phyloP scores from a whole-genome alignment of 768 basidiomycete genomes.

The Phylloporus arenicola region DNA sequence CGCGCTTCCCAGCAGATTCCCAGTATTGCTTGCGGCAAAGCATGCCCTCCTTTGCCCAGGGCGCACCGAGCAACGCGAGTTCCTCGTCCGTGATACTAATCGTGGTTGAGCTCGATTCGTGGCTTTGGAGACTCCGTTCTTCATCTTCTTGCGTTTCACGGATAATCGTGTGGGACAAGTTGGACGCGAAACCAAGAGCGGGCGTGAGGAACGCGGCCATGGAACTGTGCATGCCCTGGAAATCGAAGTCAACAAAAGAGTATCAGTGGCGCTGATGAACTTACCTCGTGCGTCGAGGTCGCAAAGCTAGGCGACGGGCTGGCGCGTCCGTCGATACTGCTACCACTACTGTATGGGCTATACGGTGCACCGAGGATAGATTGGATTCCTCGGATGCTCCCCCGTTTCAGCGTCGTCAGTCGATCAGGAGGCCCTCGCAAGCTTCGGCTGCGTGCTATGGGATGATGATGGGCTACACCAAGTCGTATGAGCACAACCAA shows the following conservation, averaged over 20 bases:
- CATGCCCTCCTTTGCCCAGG: constrained; percentile 99
- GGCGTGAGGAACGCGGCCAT: constrained; percentile 71
- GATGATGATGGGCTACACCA: constrained; percentile 35
- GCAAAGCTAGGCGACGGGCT: constrained; percentile 95
- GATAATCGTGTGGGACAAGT: constrained; percentile 94
- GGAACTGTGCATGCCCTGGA: constrained; percentile 54
- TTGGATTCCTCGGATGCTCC: constrained; percentile 85
- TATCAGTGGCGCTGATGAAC: neutral
- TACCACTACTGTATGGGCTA: constrained; percentile 82
- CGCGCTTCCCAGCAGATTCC: constrained; percentile 77
- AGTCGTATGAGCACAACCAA: constrained; percentile 54
- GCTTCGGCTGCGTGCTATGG: constrained; percentile 63
- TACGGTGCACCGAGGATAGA: constrained; percentile 66
- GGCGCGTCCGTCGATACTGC: constrained; percentile 80
- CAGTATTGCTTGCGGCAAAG: constrained; percentile 92
- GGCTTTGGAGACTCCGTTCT: constrained; percentile 61
- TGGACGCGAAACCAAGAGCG: constrained; percentile 93
- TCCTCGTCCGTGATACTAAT: constrained; percentile 94
- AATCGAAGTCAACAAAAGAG: constrained; percentile 9
- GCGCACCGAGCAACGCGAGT: constrained; percentile 88
- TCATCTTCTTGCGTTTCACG: constrained; percentile 90
- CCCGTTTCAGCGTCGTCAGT: constrained; percentile 75
- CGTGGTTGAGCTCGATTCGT: constrained; percentile 59
- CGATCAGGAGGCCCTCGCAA: constrained; percentile 67
- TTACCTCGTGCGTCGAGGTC: constrained; percentile 80